Evolutionary conservation across 2,329 filamentous ascomycete genomes (phyloP), one percentile per base, ranked within the genome.

Genomic region (Pestalotiopsis sp.): DNA sequence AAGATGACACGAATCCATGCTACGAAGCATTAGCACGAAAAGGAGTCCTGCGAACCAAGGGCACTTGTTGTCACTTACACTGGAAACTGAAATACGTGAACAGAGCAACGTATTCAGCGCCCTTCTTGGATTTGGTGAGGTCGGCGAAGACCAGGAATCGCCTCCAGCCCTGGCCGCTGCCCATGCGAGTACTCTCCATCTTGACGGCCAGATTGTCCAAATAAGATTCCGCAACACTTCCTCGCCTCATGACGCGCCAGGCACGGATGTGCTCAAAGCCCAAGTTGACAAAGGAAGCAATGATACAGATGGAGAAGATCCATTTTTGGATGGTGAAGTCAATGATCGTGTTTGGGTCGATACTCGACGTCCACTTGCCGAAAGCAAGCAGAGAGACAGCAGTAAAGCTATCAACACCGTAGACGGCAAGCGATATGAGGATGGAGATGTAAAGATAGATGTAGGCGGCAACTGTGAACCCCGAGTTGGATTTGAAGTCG

Each of bases 301-400:
- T 91, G 76, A 99, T 98, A 78, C 94, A 97, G 67, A 89, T 88
- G 35, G 93, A 92, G 78, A 98, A 99, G 78, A 99, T 94, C 94
- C 94, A 98, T 82, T 96, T 97, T 13, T 94, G 92, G 66, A 95
- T 87, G 62, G 88, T 82, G 75, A 97, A 89, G 3, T 90, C 87
- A 71, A 98, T 91, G n/a, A 81, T 70, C 67, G 79, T 77, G 55
- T 88, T 86, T 1, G 94, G 94, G 73, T 93, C 82, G 73, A 98
- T 92, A 72, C 93, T 86, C 65, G 92, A 93, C 1, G 93, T 93
- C 94, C 94, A 98, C 69, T 89, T 89, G 81, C 97, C 89, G 81
- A 97, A 98, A 67, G 88, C 92, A 64, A 99, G 87, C 55, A 99
- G 85, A 71, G 97, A 97, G 81, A 98, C 88, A 70, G 94, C 94